phyloP scores from a whole-genome alignment of 495 filamentous ascomycete genomes.

The Durotheca rogersii region DNA sequence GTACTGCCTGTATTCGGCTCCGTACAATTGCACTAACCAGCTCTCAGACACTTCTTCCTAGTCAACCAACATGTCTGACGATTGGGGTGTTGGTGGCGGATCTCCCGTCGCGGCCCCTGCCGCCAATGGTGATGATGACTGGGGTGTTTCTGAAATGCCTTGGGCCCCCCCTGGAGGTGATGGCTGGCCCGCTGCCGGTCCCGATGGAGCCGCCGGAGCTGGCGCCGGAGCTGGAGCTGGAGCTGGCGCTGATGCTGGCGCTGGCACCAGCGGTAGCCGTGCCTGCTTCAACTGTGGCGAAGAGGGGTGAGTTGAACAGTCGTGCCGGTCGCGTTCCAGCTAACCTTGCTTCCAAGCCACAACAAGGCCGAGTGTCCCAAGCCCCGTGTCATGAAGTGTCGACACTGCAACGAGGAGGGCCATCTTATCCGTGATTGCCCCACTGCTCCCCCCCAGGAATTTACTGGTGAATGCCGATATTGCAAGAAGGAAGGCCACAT shows the following conservation, averaged over 20 bases:
- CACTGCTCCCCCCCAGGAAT: slow-evolving; percentile 43
- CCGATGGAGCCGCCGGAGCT: slow-evolving; percentile 18
- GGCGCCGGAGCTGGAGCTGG: slow-evolving; percentile 50
- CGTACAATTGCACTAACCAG: neutral
- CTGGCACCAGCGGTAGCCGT: slow-evolving; percentile 43
- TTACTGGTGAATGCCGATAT: slow-evolving; percentile 65
- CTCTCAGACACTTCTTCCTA: neutral
- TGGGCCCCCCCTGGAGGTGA: neutral
- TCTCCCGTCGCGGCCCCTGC: neutral
- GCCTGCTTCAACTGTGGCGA: slow-evolving; percentile 82
- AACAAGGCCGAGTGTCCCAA: slow-evolving; percentile 53
- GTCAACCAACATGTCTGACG: slow-evolving; percentile 9
- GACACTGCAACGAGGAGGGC: slow-evolving; percentile 50
- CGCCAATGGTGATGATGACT: slow-evolving; percentile 1
- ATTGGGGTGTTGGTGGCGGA: neutral
- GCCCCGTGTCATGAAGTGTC: slow-evolving; percentile 38
- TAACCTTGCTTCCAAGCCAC: slow-evolving; percentile 45
- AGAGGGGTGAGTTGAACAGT: slow-evolving; percentile 55
- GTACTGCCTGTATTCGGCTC: neutral
- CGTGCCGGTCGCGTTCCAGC: neutral
- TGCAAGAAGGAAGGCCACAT: slow-evolving; percentile 75
- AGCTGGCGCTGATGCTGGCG: slow-evolving; percentile 71
- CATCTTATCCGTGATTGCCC: slow-evolving; percentile 69
- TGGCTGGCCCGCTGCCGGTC: neutral
- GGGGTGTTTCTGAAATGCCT: neutral